Evolutionary conservation across 805 yeast genomes (phyloP), one percentile per base, ranked within the genome.

Genomic region (Starmerella potacharoeniae): DNA sequence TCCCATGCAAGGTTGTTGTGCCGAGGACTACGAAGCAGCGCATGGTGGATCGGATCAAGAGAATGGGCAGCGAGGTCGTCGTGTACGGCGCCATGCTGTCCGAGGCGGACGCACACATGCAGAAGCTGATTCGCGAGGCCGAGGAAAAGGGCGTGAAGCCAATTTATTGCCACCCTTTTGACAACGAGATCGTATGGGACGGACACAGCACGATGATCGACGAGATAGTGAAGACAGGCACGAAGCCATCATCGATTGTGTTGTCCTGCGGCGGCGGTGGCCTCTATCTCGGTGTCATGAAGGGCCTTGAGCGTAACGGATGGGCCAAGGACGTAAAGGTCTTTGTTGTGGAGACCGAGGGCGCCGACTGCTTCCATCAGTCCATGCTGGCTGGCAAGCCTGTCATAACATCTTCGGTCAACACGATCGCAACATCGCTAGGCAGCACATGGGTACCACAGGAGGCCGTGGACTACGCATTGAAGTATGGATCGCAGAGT

Each of bases 211-310:
- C 96, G 36, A 79, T 90, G 61, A 95, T 95, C 1, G 80, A 86
- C 76, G 98, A 91, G 70, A 73, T 91, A 34, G 73, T 86, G 51
- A 77, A 89, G 67, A 97, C 91, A 71, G 45, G 45, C 31, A 17
- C 16, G 22, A 81, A 81, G 61, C 78, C 91, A 55, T 79, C 77
- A 56, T 97, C 96, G 1, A 84, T 91, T 2, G 86, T 89, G 62
- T 82, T 90, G 57, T 91, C 96, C 8, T 88, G 89, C 51, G 98
- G 97, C 56, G 98, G 98, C 60, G 97, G 97, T 63, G 98, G 98
- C 49, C 75, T 91, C 60, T 78, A 85, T 66, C 80, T 95, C 10
- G 98, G 98, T 66, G 75, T 91, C 44, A 91, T 87, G 49, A 75
- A 87, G 3, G 95, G 93, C 63, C 69, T 91, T 68, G 84, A 85